Percentiles rank a stretch among this genome's conserved stretches.
Evolutionary conservation across 2,329 filamentous ascomycete genomes (phyloP).

Genomic region (Podosphaera xanthii): DNA sequence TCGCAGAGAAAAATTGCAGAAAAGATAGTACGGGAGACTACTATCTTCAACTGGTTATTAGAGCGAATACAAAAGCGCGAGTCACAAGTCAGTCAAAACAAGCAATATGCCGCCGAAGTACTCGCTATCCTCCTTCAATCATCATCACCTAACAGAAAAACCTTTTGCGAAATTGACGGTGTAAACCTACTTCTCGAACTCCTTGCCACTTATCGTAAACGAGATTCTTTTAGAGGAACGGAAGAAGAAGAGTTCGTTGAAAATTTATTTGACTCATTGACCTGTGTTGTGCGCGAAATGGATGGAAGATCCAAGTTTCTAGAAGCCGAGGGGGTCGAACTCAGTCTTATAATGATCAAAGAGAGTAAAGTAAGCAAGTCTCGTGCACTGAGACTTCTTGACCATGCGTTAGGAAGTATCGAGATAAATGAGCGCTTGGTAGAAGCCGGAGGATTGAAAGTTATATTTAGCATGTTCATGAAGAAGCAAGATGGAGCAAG

Average conservation of each 20-base stretch:
- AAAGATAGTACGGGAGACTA: conserved; percentile 44
- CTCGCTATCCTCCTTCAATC: conserved; percentile 72
- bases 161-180: conserved; percentile 42
- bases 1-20: conserved; percentile 47
- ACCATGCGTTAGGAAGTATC: conserved; percentile 49
- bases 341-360: conserved; percentile 76
- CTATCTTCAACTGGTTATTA: conserved; percentile 56
- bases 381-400: conserved; percentile 57
- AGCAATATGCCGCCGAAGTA: conserved; percentile 83
- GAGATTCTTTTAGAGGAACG: conserved; percentile 63
- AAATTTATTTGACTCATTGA: conserved; percentile 73
- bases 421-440: conserved; percentile 55
- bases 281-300: conserved; percentile 54
- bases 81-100: conserved; percentile 57
- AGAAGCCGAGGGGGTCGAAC: conserved; percentile 76
- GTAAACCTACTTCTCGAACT: conserved; percentile 65
- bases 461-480: conserved; percentile 69
- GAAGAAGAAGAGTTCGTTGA: conserved; percentile 91
- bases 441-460: conserved; percentile 65
- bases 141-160: conserved; percentile 38
- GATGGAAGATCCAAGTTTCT: conserved; percentile 61
- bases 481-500: conserved; percentile 48
- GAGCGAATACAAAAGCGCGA: conserved; percentile 49
- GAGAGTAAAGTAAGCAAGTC: conserved; percentile 68
- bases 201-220: conserved; percentile 61